Base-by-base conservation (phyloP, 805 yeast genomes). In the Naumovozyma baii region DNA sequence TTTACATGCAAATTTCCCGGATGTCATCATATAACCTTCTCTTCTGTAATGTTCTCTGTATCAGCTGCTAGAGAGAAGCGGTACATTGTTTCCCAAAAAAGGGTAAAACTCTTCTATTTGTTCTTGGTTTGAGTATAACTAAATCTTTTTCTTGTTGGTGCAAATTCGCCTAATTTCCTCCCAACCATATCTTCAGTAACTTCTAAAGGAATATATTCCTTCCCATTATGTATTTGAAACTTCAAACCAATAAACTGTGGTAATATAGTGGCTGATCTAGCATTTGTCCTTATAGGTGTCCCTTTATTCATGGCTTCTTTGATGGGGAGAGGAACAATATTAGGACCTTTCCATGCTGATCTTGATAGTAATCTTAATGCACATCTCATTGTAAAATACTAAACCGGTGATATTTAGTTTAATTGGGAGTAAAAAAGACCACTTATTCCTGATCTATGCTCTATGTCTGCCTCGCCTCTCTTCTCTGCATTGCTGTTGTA, bases 131-230 rank as follows among this genome's bases (percentile, higher is more conserved):
- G 83, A 38, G 87, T 83, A 66, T 83, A 87, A 46, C 74, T 77
- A 64, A 84, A 85, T 59, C 81, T 77, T 74, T 85, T 84, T 64
- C 97, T 76, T 1, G 98, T 92, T 39, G 88, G 85, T 2, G 94
- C 95, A 68, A 85, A 92, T 62, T 90, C 96, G 2, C 98, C 98
- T 40, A 92, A 67, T 59, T 90, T 92, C 50, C 80, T 75, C 15
- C 98, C 98, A 44, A 92, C 96, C 98, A 92, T 92, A 52, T 92
- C 92, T 58, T 92, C 96, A 7, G 82, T 76, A 20, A 92, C 74
- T 48, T 80, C 85, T 39, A 92, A 72, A 38, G 86, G 85, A 31
- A 87, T 94, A 57, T 88, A 92, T 51, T 86, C 94, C 57, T 82
- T 84, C 20, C 98, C 98, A 63, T 92, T 92, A 65, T 92, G 98